These are phyloP conservation scores for Epichloe baconii DNA, from an alignment of 2,329 filamentous ascomycete genomes.

Conservation along the genomic window DNA sequence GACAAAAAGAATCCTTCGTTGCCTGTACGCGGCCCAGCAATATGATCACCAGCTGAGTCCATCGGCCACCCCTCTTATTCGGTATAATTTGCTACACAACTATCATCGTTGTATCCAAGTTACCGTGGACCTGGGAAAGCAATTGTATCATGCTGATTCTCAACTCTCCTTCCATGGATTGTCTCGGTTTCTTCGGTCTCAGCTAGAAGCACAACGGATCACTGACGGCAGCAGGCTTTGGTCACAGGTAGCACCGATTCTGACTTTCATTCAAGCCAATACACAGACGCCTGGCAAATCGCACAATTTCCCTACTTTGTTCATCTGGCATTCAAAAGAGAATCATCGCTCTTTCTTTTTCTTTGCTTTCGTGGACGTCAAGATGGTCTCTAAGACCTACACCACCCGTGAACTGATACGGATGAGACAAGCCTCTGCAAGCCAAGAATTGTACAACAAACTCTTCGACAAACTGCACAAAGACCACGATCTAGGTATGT, in stretches of 20 bases:
- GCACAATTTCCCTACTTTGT: constrained; percentile 24
- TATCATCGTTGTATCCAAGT: constrained; percentile 17
- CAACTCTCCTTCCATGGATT: constrained; percentile 8
- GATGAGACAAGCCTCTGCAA: constrained; percentile 16
- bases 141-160: constrained; percentile 12
- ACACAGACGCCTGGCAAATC: constrained; percentile 8
- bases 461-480: constrained; percentile 22
- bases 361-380: constrained; percentile 25
- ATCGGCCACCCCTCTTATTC: constrained; percentile 15
- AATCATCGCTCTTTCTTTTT: constrained; percentile 26
- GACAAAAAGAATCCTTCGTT: constrained; percentile 25
- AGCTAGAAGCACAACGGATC: constrained; percentile 15
- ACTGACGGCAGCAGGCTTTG: constrained; percentile 18
- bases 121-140: constrained; percentile 16
- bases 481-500: constrained; percentile 29
- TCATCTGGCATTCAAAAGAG: constrained; percentile 23
- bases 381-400: constrained; percentile 32
- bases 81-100: constrained; percentile 19
- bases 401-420: constrained; percentile 30
- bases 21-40: constrained; percentile 20
- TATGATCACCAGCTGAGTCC: constrained; percentile 24
- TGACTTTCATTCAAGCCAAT: constrained; percentile 20
- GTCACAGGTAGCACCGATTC: constrained; percentile 19
- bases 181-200: constrained; percentile 14
- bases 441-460: constrained; percentile 15